phyloP scores from a whole-genome alignment of 1,284 basidiomycete genomes.

The Marasmius oreades region DNA sequence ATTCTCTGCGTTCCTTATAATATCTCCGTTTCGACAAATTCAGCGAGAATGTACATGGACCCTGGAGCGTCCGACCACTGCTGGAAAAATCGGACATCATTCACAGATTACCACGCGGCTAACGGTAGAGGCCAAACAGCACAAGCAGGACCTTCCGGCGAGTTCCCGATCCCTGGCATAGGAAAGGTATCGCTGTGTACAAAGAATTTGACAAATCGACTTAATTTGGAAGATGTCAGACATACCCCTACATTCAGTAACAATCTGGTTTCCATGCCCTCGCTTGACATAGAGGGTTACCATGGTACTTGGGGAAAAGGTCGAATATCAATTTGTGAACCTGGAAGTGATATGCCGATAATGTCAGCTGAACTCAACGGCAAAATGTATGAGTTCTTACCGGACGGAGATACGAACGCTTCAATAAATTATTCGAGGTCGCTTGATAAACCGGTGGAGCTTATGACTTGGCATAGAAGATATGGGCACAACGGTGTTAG shows the following conservation, averaged over 20 bases:
- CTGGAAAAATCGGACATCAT: neutral
- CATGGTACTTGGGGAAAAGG: neutral
- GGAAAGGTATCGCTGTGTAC: neutral
- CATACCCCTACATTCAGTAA: neutral
- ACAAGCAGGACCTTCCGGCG: neutral
- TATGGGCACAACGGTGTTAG: constrained; percentile 5
- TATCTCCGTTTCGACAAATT: neutral
- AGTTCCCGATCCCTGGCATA: neutral
- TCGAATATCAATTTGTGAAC: neutral
- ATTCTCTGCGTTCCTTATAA: neutral
- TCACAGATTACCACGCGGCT: neutral
- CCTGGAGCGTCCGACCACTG: neutral
- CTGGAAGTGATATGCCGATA: neutral
- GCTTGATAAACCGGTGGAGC: neutral
- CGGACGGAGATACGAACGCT: neutral
- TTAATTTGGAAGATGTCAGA: neutral
- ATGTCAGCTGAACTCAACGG: neutral
- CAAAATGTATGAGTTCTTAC: neutral
- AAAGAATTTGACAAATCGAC: neutral
- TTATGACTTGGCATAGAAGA: constrained; percentile 7
- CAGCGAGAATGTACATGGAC: neutral
- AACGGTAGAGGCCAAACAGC: neutral
- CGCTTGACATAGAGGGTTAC: neutral
- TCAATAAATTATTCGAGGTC: neutral
- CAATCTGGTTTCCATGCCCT: too few relatives aligned